Conservation (phyloP, 306 rosid species). For the Inga oerstediana region DNA sequence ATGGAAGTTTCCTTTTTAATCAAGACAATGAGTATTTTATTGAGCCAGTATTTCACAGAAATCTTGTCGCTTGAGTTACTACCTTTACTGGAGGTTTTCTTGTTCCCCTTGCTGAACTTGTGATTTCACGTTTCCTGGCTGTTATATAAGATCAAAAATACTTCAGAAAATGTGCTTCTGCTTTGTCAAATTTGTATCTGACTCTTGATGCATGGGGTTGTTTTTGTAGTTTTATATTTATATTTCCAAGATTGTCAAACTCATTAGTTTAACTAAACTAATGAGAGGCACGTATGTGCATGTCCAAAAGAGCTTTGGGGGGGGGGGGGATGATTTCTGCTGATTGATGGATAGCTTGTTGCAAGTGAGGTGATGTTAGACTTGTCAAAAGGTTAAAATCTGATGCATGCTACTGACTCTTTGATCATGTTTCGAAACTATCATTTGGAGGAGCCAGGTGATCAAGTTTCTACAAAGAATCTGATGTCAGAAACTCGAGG, state of each 20-base stretch:
- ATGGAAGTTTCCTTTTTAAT: slow-evolving; percentile 17
- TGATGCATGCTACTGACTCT: not conserved
- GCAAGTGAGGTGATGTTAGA: not conserved
- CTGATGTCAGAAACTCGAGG: not conserved
- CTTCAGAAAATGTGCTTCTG: not conserved
- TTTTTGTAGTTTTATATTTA: not conserved
- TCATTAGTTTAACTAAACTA: not conserved
- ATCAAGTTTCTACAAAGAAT: not conserved
- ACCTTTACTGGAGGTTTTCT: slow-evolving; percentile 7
- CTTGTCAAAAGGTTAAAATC: not conserved
- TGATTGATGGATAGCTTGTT: not conserved
- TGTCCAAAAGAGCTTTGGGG: not conserved
- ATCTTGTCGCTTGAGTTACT: slow-evolving; percentile 5
- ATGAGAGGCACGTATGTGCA: not conserved
- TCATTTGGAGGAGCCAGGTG: not conserved
- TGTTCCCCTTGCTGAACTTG: not conserved
- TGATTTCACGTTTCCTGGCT: not conserved
- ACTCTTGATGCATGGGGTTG: not conserved
- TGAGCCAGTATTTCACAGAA: not conserved
- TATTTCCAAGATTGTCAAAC: not conserved
- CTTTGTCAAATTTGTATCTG: not conserved
- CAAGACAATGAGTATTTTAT: not conserved
- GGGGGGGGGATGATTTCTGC: not conserved
- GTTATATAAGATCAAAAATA: not conserved
- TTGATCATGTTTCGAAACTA: not conserved